These are phyloP conservation scores for Sporisorium graminicola DNA, from an alignment of 1,284 basidiomycete species.

Conservation along the genomic window DNA sequence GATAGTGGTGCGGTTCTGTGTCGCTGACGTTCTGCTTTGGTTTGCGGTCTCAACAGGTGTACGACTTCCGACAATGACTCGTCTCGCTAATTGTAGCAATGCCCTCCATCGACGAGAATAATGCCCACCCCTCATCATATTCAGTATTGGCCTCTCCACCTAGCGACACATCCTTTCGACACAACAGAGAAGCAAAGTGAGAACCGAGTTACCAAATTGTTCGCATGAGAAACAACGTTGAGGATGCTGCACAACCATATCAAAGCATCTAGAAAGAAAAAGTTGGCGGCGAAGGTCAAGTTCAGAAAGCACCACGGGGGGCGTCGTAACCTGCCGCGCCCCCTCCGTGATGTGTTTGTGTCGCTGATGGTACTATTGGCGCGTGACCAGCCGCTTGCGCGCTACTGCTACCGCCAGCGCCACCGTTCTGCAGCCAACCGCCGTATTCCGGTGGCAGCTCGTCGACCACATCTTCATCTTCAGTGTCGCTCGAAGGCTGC, in stretches of 20 bases:
- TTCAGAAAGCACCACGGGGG: neutral
- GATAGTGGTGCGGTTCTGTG: neutral
- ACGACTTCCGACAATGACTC: slow-evolving; percentile 53
- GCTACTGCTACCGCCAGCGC: neutral
- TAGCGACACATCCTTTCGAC: neutral
- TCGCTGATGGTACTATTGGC: neutral
- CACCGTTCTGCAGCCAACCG: slow-evolving; percentile 37
- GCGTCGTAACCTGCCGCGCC: slow-evolving; percentile 5
- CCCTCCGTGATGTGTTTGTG: slow-evolving; percentile 3
- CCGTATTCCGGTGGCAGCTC: slow-evolving; percentile 55
- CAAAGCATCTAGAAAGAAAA: neutral
- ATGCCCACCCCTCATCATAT: neutral
- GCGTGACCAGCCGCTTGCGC: neutral
- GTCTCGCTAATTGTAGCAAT: neutral
- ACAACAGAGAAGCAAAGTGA: neutral
- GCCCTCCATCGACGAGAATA: neutral
- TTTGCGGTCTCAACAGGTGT: slow-evolving; percentile 29
- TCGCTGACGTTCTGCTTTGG: neutral
- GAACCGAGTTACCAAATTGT: neutral
- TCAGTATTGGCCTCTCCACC: too few relatives aligned
- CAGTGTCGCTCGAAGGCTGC: slow-evolving; percentile 47
- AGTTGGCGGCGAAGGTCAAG: neutral
- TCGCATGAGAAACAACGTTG: neutral
- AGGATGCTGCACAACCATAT: neutral
- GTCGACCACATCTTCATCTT: slow-evolving; percentile 48